Percentiles rank a stretch among this genome's conserved stretches.
phyloP scores from a whole-genome alignment of 306 rosid species.

The Acacia acuminata region DNA sequence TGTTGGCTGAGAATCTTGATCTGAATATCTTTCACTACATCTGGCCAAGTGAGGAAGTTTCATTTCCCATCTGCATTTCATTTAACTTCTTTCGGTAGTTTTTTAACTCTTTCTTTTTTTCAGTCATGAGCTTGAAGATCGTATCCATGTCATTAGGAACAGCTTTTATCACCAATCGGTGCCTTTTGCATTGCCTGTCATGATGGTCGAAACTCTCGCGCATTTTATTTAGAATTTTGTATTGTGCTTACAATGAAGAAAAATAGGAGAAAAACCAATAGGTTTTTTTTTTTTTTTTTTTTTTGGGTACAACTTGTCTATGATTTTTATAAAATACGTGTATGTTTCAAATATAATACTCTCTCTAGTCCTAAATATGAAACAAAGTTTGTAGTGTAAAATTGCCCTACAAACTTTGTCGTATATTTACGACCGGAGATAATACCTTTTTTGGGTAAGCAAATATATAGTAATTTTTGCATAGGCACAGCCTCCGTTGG shows the following conservation, averaged over 20 bases:
- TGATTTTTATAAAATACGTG: too few species aligned
- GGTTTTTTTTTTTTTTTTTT: too few species aligned
- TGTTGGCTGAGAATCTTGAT: conserved; percentile 8
- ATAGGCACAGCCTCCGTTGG: too few species aligned
- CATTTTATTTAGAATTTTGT: too few species aligned
- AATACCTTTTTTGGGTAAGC: too few species aligned
- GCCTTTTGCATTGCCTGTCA: background rate
- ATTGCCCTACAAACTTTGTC: too few species aligned
- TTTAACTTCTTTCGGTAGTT: background rate
- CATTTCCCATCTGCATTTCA: background rate
- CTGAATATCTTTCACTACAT: background rate
- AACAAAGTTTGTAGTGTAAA: too few species aligned
- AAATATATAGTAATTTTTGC: too few species aligned
- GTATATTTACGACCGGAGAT: too few species aligned
- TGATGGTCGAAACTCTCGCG: background rate
- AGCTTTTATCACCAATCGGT: background rate
- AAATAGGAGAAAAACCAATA: background rate
- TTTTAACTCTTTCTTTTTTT: background rate
- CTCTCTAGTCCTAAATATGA: too few species aligned
- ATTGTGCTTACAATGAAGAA: background rate
- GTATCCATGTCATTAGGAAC: background rate
- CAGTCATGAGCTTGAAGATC: background rate
- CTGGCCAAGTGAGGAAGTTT: background rate
- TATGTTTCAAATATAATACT: too few species aligned
- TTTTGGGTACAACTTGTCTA: too few species aligned